Base-by-base conservation (phyloP, 1,284 basidiomycete species). In the Termitomyces sp. region DNA sequence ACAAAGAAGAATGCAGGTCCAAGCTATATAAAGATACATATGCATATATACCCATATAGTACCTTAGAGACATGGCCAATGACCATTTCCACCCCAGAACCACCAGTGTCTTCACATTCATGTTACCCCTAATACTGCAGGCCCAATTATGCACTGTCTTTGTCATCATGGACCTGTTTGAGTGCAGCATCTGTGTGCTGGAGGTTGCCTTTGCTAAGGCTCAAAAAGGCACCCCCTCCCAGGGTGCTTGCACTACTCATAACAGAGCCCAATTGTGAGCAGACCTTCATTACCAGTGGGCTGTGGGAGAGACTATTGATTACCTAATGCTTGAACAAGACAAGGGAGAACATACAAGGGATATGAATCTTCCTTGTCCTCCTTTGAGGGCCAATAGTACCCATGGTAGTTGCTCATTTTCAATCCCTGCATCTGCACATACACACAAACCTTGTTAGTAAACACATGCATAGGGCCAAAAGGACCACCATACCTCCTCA, bases 321-420 rank as follows among this genome's bases (percentile, higher is more conserved):
- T 24, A 38, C 15, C 21, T 5, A 12, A 6, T 6, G n/a, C 36
- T 30, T 15, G n/a, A 52, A 40, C 26, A 48, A 30, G 50, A 47
- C 41, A 42, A 54, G 36, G 52, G 9, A 12, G 8, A 13, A 65
- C 63, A 43, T 66, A 91, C 88, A 94, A 95, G 4, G 92, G 92
- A 75, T 97, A 97, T 41, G 84, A 83, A 64, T 94, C 90, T 54
- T 95, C 92, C 56, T 96, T 92, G 46, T 95, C 94, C 24, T 92
- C 90, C 40, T 76, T 68, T 12, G 70, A 67, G 1, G 80, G 81
- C 90, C 87, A 89, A 64, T 80, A 79, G 54, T 81, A 82, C 42
- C 92, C 92, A 64, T 86, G 84, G 72, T 96, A 96, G 68, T 96
- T 94, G 62, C 88, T 92, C 21, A 94, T 96, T 33, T 79, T 76